Conservation (phyloP, 140 eudicot species). For the Erigeron philadelphicus region DNA sequence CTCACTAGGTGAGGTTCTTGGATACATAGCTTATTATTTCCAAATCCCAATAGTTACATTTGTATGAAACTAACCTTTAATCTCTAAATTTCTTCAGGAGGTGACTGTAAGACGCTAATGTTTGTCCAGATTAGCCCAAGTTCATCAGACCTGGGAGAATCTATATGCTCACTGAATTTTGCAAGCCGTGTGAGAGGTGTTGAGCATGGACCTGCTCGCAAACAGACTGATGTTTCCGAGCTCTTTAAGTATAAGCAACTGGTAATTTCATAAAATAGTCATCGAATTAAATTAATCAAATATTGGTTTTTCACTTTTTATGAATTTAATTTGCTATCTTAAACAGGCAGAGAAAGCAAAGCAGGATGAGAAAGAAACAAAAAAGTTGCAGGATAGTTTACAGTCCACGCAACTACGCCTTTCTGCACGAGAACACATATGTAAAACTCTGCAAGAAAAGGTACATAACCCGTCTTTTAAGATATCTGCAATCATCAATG, state of each 20-base stretch:
- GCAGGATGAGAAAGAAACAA: slow-evolving; percentile 86
- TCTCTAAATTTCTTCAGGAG: slow-evolving; percentile 44
- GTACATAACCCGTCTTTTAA: slow-evolving; percentile 30
- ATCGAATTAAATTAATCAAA: neutral
- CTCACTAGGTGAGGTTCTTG: slow-evolving; percentile 65
- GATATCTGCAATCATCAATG: slow-evolving; percentile 1
- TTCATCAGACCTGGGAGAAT: slow-evolving; percentile 72
- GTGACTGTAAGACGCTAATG: slow-evolving; percentile 96
- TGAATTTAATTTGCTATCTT: neutral
- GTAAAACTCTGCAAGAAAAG: slow-evolving; percentile 84
- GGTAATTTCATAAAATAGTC: slow-evolving; percentile 38
- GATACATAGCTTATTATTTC: neutral
- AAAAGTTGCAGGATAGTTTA: slow-evolving; percentile 71
- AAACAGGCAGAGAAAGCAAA: slow-evolving; percentile 87
- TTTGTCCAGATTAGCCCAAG: slow-evolving; percentile 92
- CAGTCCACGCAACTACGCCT: slow-evolving; percentile 57
- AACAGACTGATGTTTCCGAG: slow-evolving; percentile 67
- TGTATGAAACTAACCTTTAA: slow-evolving; percentile 6
- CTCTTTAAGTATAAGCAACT: slow-evolving; percentile 84
- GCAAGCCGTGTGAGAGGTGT: slow-evolving; percentile 96
- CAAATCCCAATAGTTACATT: neutral
- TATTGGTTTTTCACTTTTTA: neutral
- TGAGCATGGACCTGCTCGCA: slow-evolving; percentile 91
- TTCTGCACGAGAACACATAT: slow-evolving; percentile 41
- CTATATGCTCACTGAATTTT: slow-evolving; percentile 86